Conservation (phyloP, 768 basidiomycete genomes). For the Tephrocybe sp. region DNA sequence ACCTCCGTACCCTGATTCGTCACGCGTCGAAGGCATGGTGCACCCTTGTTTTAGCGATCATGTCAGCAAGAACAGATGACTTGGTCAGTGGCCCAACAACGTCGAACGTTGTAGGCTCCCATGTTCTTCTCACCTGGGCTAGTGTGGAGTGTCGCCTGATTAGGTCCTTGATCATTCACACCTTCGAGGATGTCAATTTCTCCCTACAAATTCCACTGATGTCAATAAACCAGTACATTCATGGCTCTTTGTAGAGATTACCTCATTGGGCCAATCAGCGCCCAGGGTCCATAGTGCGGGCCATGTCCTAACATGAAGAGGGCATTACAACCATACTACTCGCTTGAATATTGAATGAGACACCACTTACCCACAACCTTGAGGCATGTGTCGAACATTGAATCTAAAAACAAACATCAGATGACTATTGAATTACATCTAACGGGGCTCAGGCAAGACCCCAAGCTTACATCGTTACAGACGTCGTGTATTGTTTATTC, state of each 20-base stretch:
- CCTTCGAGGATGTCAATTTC: constrained; percentile 48
- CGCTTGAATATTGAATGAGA: background rate
- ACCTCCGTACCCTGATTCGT: constrained; percentile 48
- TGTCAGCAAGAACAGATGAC: background rate
- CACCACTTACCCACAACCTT: constrained; percentile 48
- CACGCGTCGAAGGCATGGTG: constrained; percentile 45
- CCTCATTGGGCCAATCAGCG: constrained; percentile 44
- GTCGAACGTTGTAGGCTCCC: constrained; percentile 45
- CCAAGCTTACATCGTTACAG: constrained; percentile 44
- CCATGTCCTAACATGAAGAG: constrained; percentile 31
- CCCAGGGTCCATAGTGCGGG: constrained; percentile 56
- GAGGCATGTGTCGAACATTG: constrained; percentile 57
- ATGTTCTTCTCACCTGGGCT: constrained; percentile 34
- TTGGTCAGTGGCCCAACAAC: constrained; percentile 20
- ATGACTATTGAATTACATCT: too few relatives aligned
- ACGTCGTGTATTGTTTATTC: constrained; percentile 50
- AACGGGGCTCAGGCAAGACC: background rate
- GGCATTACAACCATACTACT: background rate
- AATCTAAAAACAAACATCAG: constrained; percentile 27
- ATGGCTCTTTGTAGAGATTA: constrained; percentile 4
- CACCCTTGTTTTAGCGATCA: constrained; percentile 33
- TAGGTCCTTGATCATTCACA: constrained; percentile 35
- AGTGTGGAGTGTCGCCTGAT: constrained; percentile 37
- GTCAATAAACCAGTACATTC: background rate
- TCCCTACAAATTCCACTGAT: constrained; percentile 26